These are phyloP conservation scores for Eutrema salsugineum DNA, from an alignment of 441 rosid genomes.

Conservation along the genomic window DNA sequence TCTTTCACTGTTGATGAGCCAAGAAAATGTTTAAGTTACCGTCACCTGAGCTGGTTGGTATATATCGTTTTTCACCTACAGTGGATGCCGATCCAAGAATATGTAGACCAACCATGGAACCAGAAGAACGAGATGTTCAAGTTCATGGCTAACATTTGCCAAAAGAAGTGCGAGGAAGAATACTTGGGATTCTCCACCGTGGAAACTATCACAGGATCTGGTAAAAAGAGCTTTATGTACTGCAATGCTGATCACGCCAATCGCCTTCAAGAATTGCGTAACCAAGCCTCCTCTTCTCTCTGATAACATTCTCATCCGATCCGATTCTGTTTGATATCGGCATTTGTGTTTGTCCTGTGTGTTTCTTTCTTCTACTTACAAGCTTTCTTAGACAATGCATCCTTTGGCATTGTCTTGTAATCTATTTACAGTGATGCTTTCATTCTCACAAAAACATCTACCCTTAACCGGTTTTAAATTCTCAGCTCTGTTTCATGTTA, in stretches of 20 bases:
- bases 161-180: conserved; percentile 32
- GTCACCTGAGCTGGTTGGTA: not conserved
- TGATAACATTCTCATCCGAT: not conserved
- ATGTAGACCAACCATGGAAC: conserved; percentile 47
- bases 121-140: conserved; percentile 36
- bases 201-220: conserved; percentile 30
- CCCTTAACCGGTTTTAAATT: no score
- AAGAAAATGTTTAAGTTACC: not conserved
- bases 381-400: not conserved
- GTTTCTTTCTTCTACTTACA: no score
- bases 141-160: conserved; percentile 54
- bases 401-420: not conserved
- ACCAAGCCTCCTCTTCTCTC: conserved; percentile 4
- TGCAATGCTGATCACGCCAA: conserved; percentile 33
- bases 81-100: conserved; percentile 72
- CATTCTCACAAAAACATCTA: no score
- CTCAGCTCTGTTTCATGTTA: no score
- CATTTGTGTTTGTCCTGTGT: no score
- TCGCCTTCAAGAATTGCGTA: not conserved
- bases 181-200: conserved; percentile 48
- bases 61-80: conserved; percentile 22
- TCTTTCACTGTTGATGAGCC: not conserved
- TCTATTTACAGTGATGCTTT: no score
- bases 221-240: conserved; percentile 42
- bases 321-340: not conserved